Evolutionary conservation across 164 flowering plant species (phyloP).

Genomic region (Akebia trifoliata): DNA sequence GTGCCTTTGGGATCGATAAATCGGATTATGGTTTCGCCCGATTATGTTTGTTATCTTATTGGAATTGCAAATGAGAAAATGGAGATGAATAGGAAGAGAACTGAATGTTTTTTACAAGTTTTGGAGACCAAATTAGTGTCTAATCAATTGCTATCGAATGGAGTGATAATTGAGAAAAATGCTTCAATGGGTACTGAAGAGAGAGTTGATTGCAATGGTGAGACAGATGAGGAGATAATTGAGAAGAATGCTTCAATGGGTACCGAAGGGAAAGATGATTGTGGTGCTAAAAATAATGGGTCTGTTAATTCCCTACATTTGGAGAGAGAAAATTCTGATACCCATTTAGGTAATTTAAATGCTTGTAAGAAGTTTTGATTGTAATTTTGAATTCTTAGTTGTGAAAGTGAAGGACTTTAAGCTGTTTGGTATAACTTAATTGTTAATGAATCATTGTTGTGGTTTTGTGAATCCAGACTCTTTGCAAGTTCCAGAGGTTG

Average conservation of each 20-base stretch:
- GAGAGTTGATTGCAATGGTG: no score
- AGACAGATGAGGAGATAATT: background rate
- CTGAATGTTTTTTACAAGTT: slow-evolving; percentile 50
- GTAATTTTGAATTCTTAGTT: background rate
- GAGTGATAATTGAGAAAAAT: background rate
- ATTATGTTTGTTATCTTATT: slow-evolving; percentile 64
- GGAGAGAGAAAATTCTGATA: slow-evolving; percentile 9
- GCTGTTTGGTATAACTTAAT: background rate
- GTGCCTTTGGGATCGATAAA: slow-evolving; percentile 62
- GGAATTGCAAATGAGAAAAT: slow-evolving; percentile 74
- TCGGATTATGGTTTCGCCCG: slow-evolving; percentile 48
- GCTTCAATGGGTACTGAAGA: slow-evolving; percentile 16
- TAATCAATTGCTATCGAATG: background rate
- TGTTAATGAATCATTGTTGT: no score
- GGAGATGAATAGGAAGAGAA: slow-evolving; percentile 61
- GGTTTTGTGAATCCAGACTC: no score
- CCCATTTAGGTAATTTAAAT: slow-evolving; percentile 25
- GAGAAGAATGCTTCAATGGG: slow-evolving; percentile 10
- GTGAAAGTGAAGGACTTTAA: background rate
- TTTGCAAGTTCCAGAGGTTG: no score
- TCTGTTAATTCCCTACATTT: slow-evolving; percentile 5
- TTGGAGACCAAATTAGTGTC: slow-evolving; percentile 23
- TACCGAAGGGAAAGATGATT: slow-evolving; percentile 13
- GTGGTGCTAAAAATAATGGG: slow-evolving; percentile 5
- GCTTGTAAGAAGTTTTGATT: background rate